Evolutionary conservation across 192 early-diverging fungal species (phyloP).

Genomic region (Oehlia diaphana): DNA sequence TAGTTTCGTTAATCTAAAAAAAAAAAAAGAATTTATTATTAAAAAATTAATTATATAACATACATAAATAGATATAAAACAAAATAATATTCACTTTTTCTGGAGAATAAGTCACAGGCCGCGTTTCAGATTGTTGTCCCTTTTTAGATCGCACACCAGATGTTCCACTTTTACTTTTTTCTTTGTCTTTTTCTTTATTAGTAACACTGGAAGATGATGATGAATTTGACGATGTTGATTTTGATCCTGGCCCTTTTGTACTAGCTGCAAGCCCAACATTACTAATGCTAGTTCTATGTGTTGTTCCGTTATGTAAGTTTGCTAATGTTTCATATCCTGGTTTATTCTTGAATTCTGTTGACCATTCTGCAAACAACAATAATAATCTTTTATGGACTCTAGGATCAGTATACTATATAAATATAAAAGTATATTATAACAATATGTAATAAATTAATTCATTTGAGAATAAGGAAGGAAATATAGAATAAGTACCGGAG

Average conservation of each 20-base stretch:
- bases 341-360: constrained; percentile 7
- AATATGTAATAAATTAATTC: not conserved
- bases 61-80: not conserved
- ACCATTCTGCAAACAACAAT: constrained; percentile 7
- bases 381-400: constrained; percentile 24
- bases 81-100: constrained; percentile 8
- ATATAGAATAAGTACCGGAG: constrained; percentile 15
- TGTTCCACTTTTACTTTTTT: not conserved
- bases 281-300: not conserved
- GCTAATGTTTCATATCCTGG: not conserved
- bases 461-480: not conserved
- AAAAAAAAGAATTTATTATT: not conserved
- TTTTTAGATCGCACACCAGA: not conserved
- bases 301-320: not conserved
- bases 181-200: not conserved
- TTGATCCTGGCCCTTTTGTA: not conserved
- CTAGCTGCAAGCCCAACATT: not conserved
- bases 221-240: not conserved
- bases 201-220: not conserved
- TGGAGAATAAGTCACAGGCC: not conserved
- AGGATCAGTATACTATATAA: constrained; percentile 8
- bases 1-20: constrained; percentile 19
- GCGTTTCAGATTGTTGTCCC: not conserved
- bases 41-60: not conserved
- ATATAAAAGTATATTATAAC: no score